Conservation (phyloP, 2,329 filamentous ascomycete genomes). For the Aspergillus pseudoterreus region DNA sequence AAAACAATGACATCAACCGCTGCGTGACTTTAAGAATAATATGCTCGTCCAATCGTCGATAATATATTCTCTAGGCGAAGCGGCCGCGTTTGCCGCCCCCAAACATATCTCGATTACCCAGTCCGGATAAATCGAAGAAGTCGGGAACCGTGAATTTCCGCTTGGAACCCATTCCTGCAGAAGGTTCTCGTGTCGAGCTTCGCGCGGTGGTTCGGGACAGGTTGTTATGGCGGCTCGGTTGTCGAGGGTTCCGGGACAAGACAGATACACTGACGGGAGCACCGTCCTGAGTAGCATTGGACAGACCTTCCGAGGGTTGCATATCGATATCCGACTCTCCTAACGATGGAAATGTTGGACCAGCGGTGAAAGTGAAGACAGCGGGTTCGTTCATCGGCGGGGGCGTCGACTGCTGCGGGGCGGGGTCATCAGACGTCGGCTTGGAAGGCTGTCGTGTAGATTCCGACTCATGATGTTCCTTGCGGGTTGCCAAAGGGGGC, state of each 20-base stretch:
- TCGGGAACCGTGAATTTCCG: slow-evolving; percentile 46
- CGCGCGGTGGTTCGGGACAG: slow-evolving; percentile 35
- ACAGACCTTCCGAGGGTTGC: slow-evolving; percentile 36
- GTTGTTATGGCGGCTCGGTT: slow-evolving; percentile 38
- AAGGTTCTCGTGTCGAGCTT: slow-evolving; percentile 35
- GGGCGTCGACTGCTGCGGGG: slow-evolving; percentile 18
- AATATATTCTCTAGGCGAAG: slow-evolving; percentile 35
- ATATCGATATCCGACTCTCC: slow-evolving; percentile 42
- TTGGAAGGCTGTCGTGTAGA: slow-evolving; percentile 24
- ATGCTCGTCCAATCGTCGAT: slow-evolving; percentile 32
- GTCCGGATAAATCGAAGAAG: slow-evolving; percentile 48
- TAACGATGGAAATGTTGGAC: slow-evolving; percentile 34
- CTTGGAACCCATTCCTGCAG: slow-evolving; percentile 43
- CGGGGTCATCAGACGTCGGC: slow-evolving; percentile 25
- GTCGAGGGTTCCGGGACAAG: slow-evolving; percentile 39
- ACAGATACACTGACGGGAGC: slow-evolving; percentile 42
- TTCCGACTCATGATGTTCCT: slow-evolving; percentile 28
- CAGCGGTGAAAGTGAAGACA: slow-evolving; percentile 43
- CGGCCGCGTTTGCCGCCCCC: slow-evolving; percentile 48
- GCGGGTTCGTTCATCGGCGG: slow-evolving; percentile 28
- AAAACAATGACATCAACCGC: slow-evolving; percentile 22
- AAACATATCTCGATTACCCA: slow-evolving; percentile 42
- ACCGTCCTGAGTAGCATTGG: slow-evolving; percentile 26
- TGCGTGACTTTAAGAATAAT: slow-evolving; percentile 32
- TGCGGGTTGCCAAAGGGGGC: slow-evolving; percentile 32